Evolutionary conservation across 1,284 basidiomycete species (phyloP).

Genomic region (Tremellales sp.): DNA sequence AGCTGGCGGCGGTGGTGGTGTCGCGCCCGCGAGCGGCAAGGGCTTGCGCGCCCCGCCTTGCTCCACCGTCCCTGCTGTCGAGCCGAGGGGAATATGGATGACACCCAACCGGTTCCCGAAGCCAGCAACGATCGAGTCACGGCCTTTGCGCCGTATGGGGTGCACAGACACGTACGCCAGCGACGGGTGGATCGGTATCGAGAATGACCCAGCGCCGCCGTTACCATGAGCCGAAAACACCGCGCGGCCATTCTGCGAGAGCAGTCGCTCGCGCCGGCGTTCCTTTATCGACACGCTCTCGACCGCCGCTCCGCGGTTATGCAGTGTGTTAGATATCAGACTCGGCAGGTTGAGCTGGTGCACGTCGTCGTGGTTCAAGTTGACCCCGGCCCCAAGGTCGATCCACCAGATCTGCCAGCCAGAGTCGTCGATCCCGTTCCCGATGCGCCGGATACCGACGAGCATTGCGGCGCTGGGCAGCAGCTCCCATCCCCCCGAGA

Average conservation of each 20-base stretch:
- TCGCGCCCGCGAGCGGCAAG: no score
- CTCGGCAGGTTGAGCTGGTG: constrained; percentile 9
- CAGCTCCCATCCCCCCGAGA: constrained; percentile 23
- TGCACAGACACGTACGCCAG: constrained; percentile 36
- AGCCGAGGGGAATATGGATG: constrained; percentile 10
- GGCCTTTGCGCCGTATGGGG: constrained; percentile 5
- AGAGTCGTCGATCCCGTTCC: constrained; percentile 35
- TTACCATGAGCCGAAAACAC: constrained; percentile 30
- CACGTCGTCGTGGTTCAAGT: constrained; percentile 30
- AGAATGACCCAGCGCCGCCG: constrained; percentile 16
- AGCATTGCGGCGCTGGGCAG: constrained; percentile 10
- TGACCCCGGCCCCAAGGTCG: constrained; percentile 33
- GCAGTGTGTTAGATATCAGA: constrained; percentile 1
- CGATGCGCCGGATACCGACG: constrained; percentile 26
- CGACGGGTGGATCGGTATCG: constrained; percentile 25
- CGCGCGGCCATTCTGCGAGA: constrained; percentile 35
- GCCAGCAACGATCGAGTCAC: constrained; percentile 24
- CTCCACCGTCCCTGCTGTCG: not conserved
- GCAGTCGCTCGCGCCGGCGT: constrained; percentile 33
- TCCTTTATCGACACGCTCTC: constrained; percentile 27
- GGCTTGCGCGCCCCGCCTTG: not conserved
- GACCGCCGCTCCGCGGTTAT: not conserved
- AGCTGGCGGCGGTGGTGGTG: constrained; percentile 9
- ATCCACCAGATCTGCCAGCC: constrained; percentile 38
- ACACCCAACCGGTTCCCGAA: constrained; percentile 43